These are phyloP conservation scores for Mortierella sp. DNA, from an alignment of 371 early-diverging fungal genomes.

Conservation along the genomic window DNA sequence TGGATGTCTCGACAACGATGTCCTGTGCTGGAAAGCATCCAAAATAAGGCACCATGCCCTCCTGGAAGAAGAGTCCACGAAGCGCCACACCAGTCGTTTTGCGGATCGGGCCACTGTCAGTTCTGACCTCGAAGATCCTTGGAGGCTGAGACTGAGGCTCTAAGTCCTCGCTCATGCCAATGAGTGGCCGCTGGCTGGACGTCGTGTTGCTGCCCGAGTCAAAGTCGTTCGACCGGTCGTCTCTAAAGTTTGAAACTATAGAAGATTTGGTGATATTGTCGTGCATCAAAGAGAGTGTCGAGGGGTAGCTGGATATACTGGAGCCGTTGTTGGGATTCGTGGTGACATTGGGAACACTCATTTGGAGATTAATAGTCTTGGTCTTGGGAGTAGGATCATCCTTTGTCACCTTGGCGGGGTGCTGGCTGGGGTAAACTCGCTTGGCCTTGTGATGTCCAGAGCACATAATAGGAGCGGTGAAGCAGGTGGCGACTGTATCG, in stretches of 20 bases:
- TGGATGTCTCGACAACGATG: constrained; percentile 39
- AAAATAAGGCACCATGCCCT: constrained; percentile 57
- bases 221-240: constrained; percentile 31
- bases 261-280: constrained; percentile 19
- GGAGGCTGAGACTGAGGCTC: constrained; percentile 19
- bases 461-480: constrained; percentile 49
- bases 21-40: constrained; percentile 50
- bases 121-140: constrained; percentile 36
- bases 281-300: constrained; percentile 36
- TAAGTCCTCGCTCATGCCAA: constrained; percentile 1
- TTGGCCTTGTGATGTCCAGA: constrained; percentile 57
- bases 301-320: constrained; percentile 27
- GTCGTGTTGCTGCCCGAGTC: constrained; percentile 17
- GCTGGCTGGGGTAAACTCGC: constrained; percentile 36
- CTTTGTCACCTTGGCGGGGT: constrained; percentile 26
- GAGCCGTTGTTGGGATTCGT: constrained; percentile 1
- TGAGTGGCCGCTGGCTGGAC: not conserved
- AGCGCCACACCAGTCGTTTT: constrained; percentile 46
- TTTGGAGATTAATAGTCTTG: constrained; percentile 44
- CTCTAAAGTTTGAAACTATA: constrained; percentile 30
- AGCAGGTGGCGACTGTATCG: constrained; percentile 34
- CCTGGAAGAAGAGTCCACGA: constrained; percentile 42
- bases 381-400: constrained; percentile 30
- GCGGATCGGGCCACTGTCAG: constrained; percentile 45
- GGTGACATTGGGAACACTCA: constrained; percentile 7